Evolutionary conservation across 1,284 basidiomycete genomes (phyloP).

Genomic region (Leccinum insolens): DNA sequence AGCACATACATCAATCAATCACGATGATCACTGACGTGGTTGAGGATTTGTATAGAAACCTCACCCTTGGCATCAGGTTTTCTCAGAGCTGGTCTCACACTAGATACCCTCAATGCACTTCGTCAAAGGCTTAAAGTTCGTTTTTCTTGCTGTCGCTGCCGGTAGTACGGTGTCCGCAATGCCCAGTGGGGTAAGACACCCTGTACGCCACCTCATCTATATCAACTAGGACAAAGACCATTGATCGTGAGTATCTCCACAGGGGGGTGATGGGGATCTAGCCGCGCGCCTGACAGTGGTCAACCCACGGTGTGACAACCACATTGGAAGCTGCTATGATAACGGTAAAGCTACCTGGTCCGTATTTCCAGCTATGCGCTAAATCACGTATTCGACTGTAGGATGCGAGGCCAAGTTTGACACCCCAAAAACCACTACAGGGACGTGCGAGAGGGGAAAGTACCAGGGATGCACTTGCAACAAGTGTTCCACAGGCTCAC

Average conservation of each 20-base stretch:
- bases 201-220: not conserved
- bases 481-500: not conserved
- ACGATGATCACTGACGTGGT: not conserved
- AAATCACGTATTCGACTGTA: not conserved
- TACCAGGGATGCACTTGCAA: not conserved
- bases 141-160: not conserved
- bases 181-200: not conserved
- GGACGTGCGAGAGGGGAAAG: not conserved
- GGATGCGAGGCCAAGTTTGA: not conserved
- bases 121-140: not conserved
- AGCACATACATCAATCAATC: not conserved
- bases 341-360: not conserved
- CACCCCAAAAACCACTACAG: not conserved
- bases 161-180: not conserved
- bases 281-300: not conserved
- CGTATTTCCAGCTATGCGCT: not conserved
- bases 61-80: not conserved
- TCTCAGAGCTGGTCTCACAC: not conserved
- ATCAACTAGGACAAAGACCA: not conserved
- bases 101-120: not conserved
- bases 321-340: not conserved
- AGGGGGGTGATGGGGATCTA: not conserved
- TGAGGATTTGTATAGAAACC: not conserved
- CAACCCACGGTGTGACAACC: not conserved
- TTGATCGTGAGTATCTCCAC: not conserved